Conservation (phyloP, 129 eudicot species). For the Artemisia annua region DNA sequence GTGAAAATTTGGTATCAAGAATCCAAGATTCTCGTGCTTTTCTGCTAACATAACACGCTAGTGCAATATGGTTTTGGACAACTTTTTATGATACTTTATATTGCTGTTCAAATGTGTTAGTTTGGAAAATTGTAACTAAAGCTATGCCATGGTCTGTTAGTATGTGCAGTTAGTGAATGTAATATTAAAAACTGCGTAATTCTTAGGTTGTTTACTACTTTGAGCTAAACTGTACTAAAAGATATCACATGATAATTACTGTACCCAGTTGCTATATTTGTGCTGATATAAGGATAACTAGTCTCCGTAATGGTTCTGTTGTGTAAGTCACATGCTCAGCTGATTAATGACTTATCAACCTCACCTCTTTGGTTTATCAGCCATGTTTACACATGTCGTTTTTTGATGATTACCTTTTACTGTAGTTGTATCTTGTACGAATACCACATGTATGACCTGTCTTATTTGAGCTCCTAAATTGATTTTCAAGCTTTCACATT, state of each 20-base stretch:
- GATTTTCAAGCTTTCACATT: neutral
- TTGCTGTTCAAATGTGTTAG: neutral
- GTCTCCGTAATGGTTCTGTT: neutral
- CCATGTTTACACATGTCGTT: neutral
- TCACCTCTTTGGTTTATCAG: neutral
- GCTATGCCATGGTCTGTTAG: neutral
- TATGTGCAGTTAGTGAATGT: neutral
- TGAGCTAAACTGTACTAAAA: neutral
- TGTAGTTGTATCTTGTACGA: neutral
- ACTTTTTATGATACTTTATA: neutral
- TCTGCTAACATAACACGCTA: neutral
- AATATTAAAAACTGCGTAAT: no score
- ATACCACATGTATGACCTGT: neutral
- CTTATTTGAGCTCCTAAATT: conserved; percentile 3
- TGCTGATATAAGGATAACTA: neutral
- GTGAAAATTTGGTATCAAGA: conserved; percentile 10
- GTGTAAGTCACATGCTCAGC: conserved; percentile 7
- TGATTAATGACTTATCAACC: neutral
- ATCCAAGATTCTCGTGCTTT: neutral
- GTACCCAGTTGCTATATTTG: neutral
- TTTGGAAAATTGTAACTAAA: neutral
- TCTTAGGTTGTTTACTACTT: conserved; percentile 8
- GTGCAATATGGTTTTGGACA: neutral
- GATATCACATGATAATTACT: neutral
- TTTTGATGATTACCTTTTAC: neutral